Evolutionary conservation across 441 rosid species (phyloP).

Genomic region (Bocquillonia castaneifolia): DNA sequence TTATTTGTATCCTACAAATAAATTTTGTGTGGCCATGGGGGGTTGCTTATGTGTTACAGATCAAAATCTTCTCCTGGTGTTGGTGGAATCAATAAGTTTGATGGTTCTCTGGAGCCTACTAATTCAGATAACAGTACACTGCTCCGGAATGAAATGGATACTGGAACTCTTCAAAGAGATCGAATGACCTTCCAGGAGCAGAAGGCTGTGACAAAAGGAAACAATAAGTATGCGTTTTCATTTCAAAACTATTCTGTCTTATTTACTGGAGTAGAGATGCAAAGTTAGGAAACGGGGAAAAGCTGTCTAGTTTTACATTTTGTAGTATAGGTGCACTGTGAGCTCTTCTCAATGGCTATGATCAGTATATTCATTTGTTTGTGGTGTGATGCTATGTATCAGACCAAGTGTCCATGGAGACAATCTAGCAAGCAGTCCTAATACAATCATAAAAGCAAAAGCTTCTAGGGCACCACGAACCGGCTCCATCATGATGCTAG

Average conservation of each 20-base stretch:
- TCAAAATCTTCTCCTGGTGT: slow-evolving; percentile 54
- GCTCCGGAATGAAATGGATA: slow-evolving; percentile 58
- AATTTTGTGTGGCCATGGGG: slow-evolving; percentile 10
- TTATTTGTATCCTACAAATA: not conserved
- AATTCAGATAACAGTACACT: slow-evolving; percentile 46
- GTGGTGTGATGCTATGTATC: slow-evolving; percentile 22
- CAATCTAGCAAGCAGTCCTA: slow-evolving; percentile 44
- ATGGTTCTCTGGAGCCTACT: slow-evolving; percentile 49
- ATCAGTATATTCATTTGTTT: slow-evolving; percentile 20
- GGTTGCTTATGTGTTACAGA: slow-evolving; percentile 38
- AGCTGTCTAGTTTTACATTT: slow-evolving; percentile 6
- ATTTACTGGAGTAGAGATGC: slow-evolving; percentile 7
- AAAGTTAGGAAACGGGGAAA: slow-evolving; percentile 1
- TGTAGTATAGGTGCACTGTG: not conserved
- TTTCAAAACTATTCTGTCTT: slow-evolving; percentile 11
- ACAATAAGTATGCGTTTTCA: slow-evolving; percentile 46
- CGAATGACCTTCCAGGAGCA: slow-evolving; percentile 44
- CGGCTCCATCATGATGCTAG: slow-evolving; percentile 56
- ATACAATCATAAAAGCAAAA: slow-evolving; percentile 57
- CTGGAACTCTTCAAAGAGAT: slow-evolving; percentile 50
- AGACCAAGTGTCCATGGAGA: slow-evolving; percentile 63
- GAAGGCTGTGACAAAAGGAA: slow-evolving; percentile 52
- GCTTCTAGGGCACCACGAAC: slow-evolving; percentile 67
- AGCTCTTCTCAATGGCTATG: slow-evolving; percentile 6
- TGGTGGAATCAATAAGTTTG: slow-evolving; percentile 55